Base-by-base conservation (phyloP, 2,329 filamentous ascomycete species). In the Fusarium sp. region DNA sequence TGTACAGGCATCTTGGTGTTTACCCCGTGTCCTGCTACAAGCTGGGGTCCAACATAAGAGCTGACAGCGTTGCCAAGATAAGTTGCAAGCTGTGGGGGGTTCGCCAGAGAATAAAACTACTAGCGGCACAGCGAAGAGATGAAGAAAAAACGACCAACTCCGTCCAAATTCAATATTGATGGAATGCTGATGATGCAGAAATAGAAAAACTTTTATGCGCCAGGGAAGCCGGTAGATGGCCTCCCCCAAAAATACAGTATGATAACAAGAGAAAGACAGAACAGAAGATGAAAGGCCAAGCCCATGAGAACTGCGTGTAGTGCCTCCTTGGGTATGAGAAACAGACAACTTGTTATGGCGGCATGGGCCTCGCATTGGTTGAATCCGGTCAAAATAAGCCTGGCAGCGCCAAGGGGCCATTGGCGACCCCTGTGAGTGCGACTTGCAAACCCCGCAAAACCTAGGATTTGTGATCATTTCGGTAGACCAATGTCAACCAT, bases 191-290 rank as follows among this genome's bases (percentile, higher is more conserved):
- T 56, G 45, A 68, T 67, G 63, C 53, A 19, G 51, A 56, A 24
- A 48, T 46, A 40, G 19, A 40, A 53, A 66, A 62, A 70, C 67
- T 70, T 70, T 70, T 70, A 48, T 67, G 65, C 67, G 67, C 67
- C 67, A 56, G 57, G 62, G 53, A 61, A 35, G 40, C 45, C 36
- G 49, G 54, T 43, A 44, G 22, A 43, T 24, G 25, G 43, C 44
- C 49, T 41, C 50, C 38, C 61, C 54, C 39, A 19, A 49, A 55
- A 43, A 53, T 61, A 61, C 50, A 67, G 26, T 24, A 42, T 61
- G 47, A 31, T 32, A 52, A 38, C 15, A 43, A 35, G 44, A 49
- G 57, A 46, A 65, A 44, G 15, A 46, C 53, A 50, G 15, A 32
- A n/a, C 26, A 29, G 38, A 35, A 24, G 24, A 48, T n/a, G 32